phyloP scores from a whole-genome alignment of 2,329 filamentous ascomycete species.

The Alternaria brassicicola region DNA sequence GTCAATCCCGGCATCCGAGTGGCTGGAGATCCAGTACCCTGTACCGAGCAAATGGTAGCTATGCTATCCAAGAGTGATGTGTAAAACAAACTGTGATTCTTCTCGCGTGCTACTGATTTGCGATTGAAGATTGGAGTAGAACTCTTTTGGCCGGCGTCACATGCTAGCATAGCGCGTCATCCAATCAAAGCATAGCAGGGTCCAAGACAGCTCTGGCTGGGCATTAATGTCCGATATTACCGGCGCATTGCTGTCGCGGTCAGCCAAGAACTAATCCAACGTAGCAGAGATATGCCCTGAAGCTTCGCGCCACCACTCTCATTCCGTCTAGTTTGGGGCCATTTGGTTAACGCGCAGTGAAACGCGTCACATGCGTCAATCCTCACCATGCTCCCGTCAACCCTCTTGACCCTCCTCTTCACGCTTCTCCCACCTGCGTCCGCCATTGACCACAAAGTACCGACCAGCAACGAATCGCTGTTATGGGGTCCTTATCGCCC shows the following conservation, averaged over 20 bases:
- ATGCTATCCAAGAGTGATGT: constrained; percentile 10
- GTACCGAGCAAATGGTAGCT: background rate
- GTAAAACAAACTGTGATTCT: constrained; percentile 21
- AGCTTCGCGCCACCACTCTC: constrained; percentile 6
- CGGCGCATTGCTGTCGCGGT: constrained; percentile 7
- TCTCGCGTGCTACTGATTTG: constrained; percentile 17
- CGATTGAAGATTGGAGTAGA: constrained; percentile 1
- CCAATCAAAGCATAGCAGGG: constrained; percentile 7
- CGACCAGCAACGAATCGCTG: constrained; percentile 72
- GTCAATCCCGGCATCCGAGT: background rate
- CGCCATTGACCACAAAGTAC: constrained; percentile 18
- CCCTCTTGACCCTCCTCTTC: constrained; percentile 25
- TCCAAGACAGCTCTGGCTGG: constrained; percentile 4
- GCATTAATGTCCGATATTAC: constrained; percentile 7
- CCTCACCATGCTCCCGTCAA: constrained; percentile 26
- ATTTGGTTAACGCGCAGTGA: constrained; percentile 9
- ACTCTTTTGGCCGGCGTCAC: constrained; percentile 6
- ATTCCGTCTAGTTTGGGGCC: constrained; percentile 2
- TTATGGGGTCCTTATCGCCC: constrained; percentile 96
- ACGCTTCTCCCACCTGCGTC: constrained; percentile 19
- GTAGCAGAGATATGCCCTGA: constrained; percentile 13
- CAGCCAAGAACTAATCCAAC: constrained; percentile 5
- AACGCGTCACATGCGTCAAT: constrained; percentile 12
- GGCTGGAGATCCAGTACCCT: background rate
- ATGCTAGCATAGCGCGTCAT: background rate